These are phyloP conservation scores for Fusarium sp. DNA, from an alignment of 2,329 filamentous ascomycete species.

Conservation along the genomic window DNA sequence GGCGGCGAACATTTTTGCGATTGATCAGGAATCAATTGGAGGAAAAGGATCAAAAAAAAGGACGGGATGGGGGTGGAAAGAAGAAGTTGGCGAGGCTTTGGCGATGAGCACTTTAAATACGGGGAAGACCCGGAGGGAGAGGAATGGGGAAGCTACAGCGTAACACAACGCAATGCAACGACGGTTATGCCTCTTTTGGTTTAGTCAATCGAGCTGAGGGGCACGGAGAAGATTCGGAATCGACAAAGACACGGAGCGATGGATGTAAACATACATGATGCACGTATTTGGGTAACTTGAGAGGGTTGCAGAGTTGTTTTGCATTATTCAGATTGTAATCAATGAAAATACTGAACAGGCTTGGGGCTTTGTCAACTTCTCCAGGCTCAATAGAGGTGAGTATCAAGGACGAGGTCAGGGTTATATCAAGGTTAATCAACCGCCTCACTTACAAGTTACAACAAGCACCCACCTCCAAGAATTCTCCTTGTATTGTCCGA, in stretches of 20 bases:
- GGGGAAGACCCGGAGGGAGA: constrained; percentile 30
- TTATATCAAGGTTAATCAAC: too few species aligned
- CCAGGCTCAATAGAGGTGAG: background rate
- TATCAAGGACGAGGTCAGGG: background rate
- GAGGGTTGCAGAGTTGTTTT: too few species aligned
- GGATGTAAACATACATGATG: background rate
- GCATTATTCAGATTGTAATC: too few species aligned
- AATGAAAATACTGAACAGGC: too few species aligned
- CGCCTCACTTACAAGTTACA: constrained; percentile 16
- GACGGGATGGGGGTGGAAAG: constrained; percentile 35
- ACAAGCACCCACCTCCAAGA: background rate
- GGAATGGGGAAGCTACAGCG: constrained; percentile 33
- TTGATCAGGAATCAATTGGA: constrained; percentile 37
- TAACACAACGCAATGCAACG: constrained; percentile 15
- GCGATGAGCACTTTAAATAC: constrained; percentile 42
- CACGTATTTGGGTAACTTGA: too few species aligned
- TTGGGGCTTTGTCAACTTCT: background rate
- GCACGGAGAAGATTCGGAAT: constrained; percentile 42
- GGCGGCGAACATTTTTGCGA: constrained; percentile 75
- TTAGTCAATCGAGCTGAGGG: constrained; percentile 32
- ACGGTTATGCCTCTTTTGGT: constrained; percentile 6
- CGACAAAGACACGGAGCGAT: constrained; percentile 34
- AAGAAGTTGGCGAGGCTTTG: constrained; percentile 32
- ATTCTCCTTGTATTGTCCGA: background rate
- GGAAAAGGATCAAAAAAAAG: constrained; percentile 38